Base-by-base conservation (phyloP, 2,329 filamentous ascomycete species). In the Hypomyces rosellus region DNA sequence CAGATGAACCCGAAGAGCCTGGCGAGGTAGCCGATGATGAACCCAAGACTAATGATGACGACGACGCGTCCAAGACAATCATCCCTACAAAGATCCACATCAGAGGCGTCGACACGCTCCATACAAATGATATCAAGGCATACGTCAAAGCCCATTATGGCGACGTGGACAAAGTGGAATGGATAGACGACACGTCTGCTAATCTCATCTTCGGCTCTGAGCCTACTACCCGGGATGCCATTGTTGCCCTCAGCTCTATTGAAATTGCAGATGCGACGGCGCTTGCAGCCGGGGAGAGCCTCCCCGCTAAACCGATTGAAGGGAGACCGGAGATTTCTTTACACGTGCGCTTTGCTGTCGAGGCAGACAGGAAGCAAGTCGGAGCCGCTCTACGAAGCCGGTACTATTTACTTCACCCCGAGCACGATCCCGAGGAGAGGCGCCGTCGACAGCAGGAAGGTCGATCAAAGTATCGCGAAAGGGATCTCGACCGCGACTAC, bases 151-250 rank as follows among this genome's bases (percentile, higher is more conserved):
- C 88, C 55, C 80, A 93, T 65, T 89, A 80, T 61, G 71, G 75
- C 34, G 65, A 68, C 13, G 74, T 84, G 50, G 73, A 79, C 50
- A 77, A 80, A 54, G 75, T 96, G 55, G 90, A 97, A 70, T 99
- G 93, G 93, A 89, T 99, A 57, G 89, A 97, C 65, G 93, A 99
- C 67, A 84, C 82, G 6, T 92, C 89, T 0, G 89, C 89, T 55
- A 97, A 97, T 64, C 74, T 96, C 48, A 69, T 95, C 47, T 97
- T 93, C 70, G 73, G 70, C 37, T 76, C 76, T 6, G 73, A 81
- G 13, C 63, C 67, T 20, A 63, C 66, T 6, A 81, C 81, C 2
- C 69, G 73, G 15, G 74, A 80, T 43, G 82, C 81, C 15, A 68
- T 86, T 16, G 61, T 70, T 22, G 73, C 78, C 6, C 72, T 86